phyloP scores from a whole-genome alignment of 768 basidiomycete genomes.

The Hypsizygus marmoreus region DNA sequence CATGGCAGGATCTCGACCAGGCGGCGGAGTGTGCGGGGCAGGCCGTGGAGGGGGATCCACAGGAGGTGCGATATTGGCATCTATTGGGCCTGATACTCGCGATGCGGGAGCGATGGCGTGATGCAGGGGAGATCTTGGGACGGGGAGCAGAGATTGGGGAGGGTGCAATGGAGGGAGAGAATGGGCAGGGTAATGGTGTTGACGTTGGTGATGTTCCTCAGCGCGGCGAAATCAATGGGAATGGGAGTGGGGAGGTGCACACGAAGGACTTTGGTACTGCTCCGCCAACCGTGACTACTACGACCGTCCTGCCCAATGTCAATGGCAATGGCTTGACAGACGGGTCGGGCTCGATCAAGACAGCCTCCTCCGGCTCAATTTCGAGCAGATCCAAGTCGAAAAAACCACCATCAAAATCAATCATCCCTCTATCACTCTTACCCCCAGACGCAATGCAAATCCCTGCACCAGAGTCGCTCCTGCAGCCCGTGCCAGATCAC shows the following conservation, averaged over 20 bases:
- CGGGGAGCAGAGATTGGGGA: conserved; percentile 61
- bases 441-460: conserved; percentile 30
- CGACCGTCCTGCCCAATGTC: conserved; percentile 1
- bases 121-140: conserved; percentile 75
- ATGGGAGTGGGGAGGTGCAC: background rate
- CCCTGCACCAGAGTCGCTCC: conserved; percentile 43
- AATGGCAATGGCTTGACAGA: background rate
- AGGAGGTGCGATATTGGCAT: conserved; percentile 83
- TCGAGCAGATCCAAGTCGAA: background rate
- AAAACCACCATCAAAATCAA: conserved; percentile 5
- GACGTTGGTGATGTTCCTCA: conserved; percentile 10
- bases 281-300: background rate
- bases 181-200: conserved; percentile 16
- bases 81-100: conserved; percentile 83
- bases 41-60: conserved; percentile 71
- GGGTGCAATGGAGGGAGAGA: too few relatives aligned
- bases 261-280: background rate
- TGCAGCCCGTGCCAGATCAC: conserved; percentile 48
- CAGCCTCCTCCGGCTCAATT: background rate
- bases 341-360: background rate
- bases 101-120: conserved; percentile 76
- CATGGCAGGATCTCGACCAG: conserved; percentile 63
- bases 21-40: conserved; percentile 68
- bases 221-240: background rate
- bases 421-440: conserved; percentile 5